phyloP scores from a whole-genome alignment of 352 stramenopile species.

The Globisporangium uncinulatum region DNA sequence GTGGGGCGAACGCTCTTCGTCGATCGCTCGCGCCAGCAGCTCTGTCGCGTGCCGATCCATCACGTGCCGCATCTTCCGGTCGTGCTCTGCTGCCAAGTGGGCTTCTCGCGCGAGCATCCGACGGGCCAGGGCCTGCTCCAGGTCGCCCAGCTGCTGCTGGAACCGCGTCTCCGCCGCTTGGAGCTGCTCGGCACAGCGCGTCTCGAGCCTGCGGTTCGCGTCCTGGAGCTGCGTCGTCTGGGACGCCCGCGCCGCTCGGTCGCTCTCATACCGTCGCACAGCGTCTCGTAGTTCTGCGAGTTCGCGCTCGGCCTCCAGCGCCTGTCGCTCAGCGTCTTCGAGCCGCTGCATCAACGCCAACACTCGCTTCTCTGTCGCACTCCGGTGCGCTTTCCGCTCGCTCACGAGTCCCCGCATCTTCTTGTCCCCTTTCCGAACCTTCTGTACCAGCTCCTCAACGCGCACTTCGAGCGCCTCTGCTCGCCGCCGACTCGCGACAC shows the following conservation, averaged over 20 bases:
- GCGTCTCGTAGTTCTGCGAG: constrained; percentile 15
- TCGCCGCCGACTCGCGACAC: neutral
- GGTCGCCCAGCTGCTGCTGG: constrained; percentile 18
- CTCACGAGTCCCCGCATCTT: constrained; percentile 33
- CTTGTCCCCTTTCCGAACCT: constrained; percentile 39
- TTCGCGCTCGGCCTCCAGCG: constrained; percentile 12
- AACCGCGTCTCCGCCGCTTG: constrained; percentile 10
- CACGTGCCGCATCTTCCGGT: constrained; percentile 24
- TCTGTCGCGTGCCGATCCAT: constrained; percentile 38
- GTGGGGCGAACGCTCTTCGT: too few relatives aligned
- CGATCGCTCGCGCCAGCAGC: constrained; percentile 19
- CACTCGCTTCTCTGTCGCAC: constrained; percentile 6
- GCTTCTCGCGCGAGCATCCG: constrained; percentile 28
- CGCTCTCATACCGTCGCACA: constrained; percentile 14
- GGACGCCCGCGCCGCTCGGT: neutral
- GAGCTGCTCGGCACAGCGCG: constrained; percentile 17
- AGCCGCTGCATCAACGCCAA: constrained; percentile 13
- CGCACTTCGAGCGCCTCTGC: neutral
- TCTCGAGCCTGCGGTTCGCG: constrained; percentile 12
- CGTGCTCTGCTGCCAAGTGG: constrained; percentile 31
- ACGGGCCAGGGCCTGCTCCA: constrained; percentile 28
- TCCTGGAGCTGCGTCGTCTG: constrained; percentile 12
- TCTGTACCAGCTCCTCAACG: neutral
- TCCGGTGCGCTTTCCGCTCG: constrained; percentile 21
- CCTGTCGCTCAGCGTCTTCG: constrained; percentile 8